Conservation (phyloP, 2,329 filamentous ascomycete species). For the Botrytis paeoniae region DNA sequence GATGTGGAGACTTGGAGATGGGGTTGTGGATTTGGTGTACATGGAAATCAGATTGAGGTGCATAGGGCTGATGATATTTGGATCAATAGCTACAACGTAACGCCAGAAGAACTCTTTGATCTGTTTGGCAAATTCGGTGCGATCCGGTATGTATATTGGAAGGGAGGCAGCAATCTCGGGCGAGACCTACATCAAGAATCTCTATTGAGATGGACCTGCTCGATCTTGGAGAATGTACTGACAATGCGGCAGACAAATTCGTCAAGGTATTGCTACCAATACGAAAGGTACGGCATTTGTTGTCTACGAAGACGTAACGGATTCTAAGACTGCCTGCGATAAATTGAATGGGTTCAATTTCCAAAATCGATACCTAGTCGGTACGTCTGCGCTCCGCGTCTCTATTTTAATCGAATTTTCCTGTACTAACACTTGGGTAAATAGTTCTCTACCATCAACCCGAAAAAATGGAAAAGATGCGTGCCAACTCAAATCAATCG, state of each 20-base stretch:
- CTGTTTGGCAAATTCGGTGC: slow-evolving; percentile 97
- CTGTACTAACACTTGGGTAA: slow-evolving; percentile 19
- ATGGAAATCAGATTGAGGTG: slow-evolving; percentile 49
- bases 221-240: slow-evolving; percentile 17
- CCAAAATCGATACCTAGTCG: slow-evolving; percentile 97
- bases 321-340: slow-evolving; percentile 98
- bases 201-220: not conserved
- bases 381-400: slow-evolving; percentile 52
- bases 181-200: not conserved
- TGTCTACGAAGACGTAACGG: slow-evolving; percentile 98
- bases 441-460: slow-evolving; percentile 72
- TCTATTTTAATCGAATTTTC: not conserved
- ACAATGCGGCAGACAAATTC: slow-evolving; percentile 72
- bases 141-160: slow-evolving; percentile 68
- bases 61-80: slow-evolving; percentile 45
- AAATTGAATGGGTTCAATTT: slow-evolving; percentile 99
- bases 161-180: not conserved
- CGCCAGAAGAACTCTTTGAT: slow-evolving; percentile 95
- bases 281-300: slow-evolving; percentile 99
- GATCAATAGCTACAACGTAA: slow-evolving; percentile 85
- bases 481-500: slow-evolving; percentile 59
- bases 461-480: slow-evolving; percentile 67
- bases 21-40: slow-evolving; percentile 20
- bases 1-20: slow-evolving; percentile 5
- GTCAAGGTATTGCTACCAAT: slow-evolving; percentile 93